A percentile compares a stretch with the other conserved stretches of the same genome.
Evolutionary conservation across 108 stramenopile genomes (phyloP).

Genomic region (Cyclostephanos invisitatus): DNA sequence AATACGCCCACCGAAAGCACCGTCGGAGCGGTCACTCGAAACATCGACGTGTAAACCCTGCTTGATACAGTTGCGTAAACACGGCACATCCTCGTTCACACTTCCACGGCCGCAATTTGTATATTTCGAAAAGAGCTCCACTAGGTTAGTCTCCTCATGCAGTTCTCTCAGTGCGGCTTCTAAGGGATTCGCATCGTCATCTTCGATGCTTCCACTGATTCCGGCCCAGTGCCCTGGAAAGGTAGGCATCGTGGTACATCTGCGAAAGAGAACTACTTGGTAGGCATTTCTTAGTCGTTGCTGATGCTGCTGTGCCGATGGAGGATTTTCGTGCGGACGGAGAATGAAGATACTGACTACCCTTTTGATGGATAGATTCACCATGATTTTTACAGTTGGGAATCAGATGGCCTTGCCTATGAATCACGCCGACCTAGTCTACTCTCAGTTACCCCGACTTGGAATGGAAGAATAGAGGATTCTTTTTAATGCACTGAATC

Average conservation of each 20-base stretch:
- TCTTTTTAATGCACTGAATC: constrained; percentile 21
- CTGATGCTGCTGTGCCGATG: not conserved
- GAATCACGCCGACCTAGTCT: not conserved
- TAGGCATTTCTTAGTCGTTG: not conserved
- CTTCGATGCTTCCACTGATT: constrained; percentile 52
- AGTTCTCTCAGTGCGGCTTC: constrained; percentile 55
- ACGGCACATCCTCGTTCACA: not conserved
- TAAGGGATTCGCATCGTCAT: constrained; percentile 43
- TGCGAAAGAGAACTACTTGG: constrained; percentile 32
- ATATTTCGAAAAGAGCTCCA: constrained; percentile 13
- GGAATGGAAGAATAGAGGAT: constrained; percentile 22
- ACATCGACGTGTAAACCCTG: constrained; percentile 51
- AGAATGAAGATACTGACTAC: constrained; percentile 51
- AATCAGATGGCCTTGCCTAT: no score
- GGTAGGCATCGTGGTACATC: constrained; percentile 56
- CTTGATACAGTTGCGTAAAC: constrained; percentile 11
- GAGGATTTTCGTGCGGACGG: constrained; percentile 18
- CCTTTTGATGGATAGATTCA: constrained; percentile 29
- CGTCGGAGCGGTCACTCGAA: constrained; percentile 14
- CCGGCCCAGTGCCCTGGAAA: constrained; percentile 53
- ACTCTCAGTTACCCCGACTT: not conserved
- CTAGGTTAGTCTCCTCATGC: constrained; percentile 54
- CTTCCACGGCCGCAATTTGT: not conserved
- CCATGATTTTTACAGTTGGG: not conserved
- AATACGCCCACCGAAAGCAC: constrained; percentile 36